Evolutionary conservation across 1,139 yeast species (phyloP).

Genomic region (Suhomyces chickasaworum): DNA sequence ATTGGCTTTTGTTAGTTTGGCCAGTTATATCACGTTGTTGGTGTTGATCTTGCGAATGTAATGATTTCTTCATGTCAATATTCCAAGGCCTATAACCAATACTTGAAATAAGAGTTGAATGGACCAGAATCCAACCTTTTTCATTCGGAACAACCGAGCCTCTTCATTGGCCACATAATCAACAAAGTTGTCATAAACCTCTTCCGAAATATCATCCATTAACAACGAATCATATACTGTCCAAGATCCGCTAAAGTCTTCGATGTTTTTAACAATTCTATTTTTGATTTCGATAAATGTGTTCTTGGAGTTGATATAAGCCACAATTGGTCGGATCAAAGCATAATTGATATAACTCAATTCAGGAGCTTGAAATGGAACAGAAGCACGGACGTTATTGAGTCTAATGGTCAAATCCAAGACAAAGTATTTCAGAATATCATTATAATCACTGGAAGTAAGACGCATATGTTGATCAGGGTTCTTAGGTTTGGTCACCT

Average conservation of each 20-base stretch:
- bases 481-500: constrained; percentile 25
- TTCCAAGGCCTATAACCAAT: constrained; percentile 77
- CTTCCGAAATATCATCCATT: constrained; percentile 89
- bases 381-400: constrained; percentile 83
- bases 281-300: constrained; percentile 89
- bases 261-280: constrained; percentile 73
- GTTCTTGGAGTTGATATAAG: constrained; percentile 85
- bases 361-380: constrained; percentile 84
- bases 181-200: constrained; percentile 88
- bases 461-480: constrained; percentile 34
- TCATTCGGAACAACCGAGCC: constrained; percentile 67
- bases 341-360: constrained; percentile 89
- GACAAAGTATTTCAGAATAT: constrained; percentile 60
- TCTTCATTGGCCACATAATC: constrained; percentile 88
- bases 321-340: constrained; percentile 89
- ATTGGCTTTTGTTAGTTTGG: constrained; percentile 44
- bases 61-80: constrained; percentile 34
- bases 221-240: constrained; percentile 87
- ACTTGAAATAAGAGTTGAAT: constrained; percentile 81
- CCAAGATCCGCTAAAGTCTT: constrained; percentile 95
- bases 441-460: constrained; percentile 31
- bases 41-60: constrained; percentile 43
- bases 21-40: constrained; percentile 48
- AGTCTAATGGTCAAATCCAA: constrained; percentile 77
- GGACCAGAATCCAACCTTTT: constrained; percentile 92